Base-by-base conservation (phyloP, 164 flowering plant genomes). In the Piper betle region DNA sequence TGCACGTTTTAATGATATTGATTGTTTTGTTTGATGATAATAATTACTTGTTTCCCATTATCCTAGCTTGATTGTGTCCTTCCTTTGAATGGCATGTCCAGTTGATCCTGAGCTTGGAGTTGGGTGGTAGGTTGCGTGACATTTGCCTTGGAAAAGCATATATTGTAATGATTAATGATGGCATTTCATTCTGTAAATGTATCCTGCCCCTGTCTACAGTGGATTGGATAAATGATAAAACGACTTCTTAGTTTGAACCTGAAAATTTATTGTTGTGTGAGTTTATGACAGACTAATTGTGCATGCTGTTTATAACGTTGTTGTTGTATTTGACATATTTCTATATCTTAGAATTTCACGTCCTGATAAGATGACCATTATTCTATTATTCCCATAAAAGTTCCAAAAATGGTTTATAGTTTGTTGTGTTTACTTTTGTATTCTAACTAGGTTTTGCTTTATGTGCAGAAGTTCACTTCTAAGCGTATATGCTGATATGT, bases 401-500 rank as follows among this genome's bases (percentile, higher is more conserved):
- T 15, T 46, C 50, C 50, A 10, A 46, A 58, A 55, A 18, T 39
- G 17, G 9, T 58, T 15, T 12, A 39, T 38, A n/a, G 5, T 39
- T 17, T 13, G 11, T 17, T 39, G 39, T 58, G 62, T 7, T 12
- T 8, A 6, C 50, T 54, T 40, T 12, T 64, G 64, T 62, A 41
- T 60, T 67, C 60, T 60, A 52, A 56, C 20, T 37, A 39, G 0
- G 5, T 1, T 61, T 37, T 39, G 16, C 39, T 68, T 65, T 42
- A 54, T 83, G 15, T 55, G 83, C 94, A 93, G 97, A 71, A 93
- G 99, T 75, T 73, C 91, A 46, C 96, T 90, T 63, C 79, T 93
- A 52, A 93, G 99, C 72, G 96, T 93, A 25, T 93, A 93, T 68
- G 99, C 97, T 64, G 99, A 93, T 71, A 93, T 93, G 99, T 93